Evolutionary conservation across 2,329 filamentous ascomycete species (phyloP), one percentile per base, ranked within the genome.

Genomic region (Cladosporium velox): DNA sequence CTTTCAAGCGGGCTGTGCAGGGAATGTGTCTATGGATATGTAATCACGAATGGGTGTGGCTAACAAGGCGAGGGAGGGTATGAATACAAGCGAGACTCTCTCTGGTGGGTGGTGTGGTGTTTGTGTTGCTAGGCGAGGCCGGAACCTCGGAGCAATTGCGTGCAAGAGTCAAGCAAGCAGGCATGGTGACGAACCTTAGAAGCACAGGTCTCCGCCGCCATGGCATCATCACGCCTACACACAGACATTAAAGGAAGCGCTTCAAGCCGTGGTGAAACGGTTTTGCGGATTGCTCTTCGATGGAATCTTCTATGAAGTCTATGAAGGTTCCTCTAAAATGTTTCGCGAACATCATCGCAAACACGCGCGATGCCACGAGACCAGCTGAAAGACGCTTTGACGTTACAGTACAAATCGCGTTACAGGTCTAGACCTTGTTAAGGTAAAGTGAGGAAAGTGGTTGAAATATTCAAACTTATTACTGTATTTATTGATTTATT

Each of bases 1-100:
- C 55, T 47, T 47, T 60, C 47, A 30, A 65, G 58, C 32, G 15
- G 44, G 52, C 44, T 52, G 32, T 52, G 41, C 55, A 54, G 54
- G n/a, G 24, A 41, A 55, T 49, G 26, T 35, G 14, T 58, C 12
- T 26, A 26, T 54, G 49, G 12, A 54, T 28, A 26, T 54, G 28
- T 30, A 30, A 28, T 28, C 28, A 54, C 49, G 26, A 54, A 54
- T 3, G 49, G 49, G 41, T 4, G 41, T 21, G 41, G 41, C 41
- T 44, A 44, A n/a, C 8, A 21, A 32, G 52, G 15, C 4, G 30
- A 32, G 30, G 24, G 15, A 30, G 52, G 15, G 44, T 61, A 61
- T 61, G 44, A n/a, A 52, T 55, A 55, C 32, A 55, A 32, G 18
- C 26, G 52, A 55, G 52, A 47, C n/a, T 11, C 41, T 11, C 41